These are phyloP conservation scores for Phialophora expanda DNA, from an alignment of 2,329 filamentous ascomycete genomes.

Conservation along the genomic window DNA sequence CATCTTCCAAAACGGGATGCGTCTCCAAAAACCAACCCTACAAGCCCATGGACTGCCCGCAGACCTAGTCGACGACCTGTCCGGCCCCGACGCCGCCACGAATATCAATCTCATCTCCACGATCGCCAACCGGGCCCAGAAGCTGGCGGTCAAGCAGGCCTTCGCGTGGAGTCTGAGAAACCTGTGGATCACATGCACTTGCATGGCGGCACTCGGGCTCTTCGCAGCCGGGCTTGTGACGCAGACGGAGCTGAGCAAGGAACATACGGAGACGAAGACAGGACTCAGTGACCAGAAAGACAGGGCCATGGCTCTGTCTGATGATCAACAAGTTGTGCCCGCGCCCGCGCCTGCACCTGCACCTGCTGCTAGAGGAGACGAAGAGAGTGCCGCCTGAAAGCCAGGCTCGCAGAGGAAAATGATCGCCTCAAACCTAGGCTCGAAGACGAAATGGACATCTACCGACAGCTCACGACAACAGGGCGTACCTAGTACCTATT, in stretches of 20 bases:
- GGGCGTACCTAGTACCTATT: too few relatives aligned
- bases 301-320: neutral
- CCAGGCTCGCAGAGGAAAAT: neutral
- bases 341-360: neutral
- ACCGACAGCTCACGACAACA: too few relatives aligned
- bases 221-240: conserved; percentile 48
- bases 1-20: conserved; percentile 50
- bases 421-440: neutral
- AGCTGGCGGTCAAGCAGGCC: conserved; percentile 47
- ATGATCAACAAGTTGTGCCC: neutral
- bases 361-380: neutral
- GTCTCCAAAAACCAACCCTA: conserved; percentile 24
- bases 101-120: conserved; percentile 37
- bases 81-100: conserved; percentile 39
- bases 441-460: neutral
- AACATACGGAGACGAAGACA: conserved; percentile 51
- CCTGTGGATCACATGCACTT: conserved; percentile 58
- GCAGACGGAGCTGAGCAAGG: conserved; percentile 46
- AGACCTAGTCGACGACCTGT: conserved; percentile 22
- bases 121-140: conserved; percentile 42
- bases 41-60: conserved; percentile 38
- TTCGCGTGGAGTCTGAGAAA: conserved; percentile 52
- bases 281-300: conserved; percentile 45
- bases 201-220: conserved; percentile 45
- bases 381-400: neutral